These are phyloP conservation scores for Salix viminalis DNA, from an alignment of 345 rosid species.

Conservation along the genomic window DNA sequence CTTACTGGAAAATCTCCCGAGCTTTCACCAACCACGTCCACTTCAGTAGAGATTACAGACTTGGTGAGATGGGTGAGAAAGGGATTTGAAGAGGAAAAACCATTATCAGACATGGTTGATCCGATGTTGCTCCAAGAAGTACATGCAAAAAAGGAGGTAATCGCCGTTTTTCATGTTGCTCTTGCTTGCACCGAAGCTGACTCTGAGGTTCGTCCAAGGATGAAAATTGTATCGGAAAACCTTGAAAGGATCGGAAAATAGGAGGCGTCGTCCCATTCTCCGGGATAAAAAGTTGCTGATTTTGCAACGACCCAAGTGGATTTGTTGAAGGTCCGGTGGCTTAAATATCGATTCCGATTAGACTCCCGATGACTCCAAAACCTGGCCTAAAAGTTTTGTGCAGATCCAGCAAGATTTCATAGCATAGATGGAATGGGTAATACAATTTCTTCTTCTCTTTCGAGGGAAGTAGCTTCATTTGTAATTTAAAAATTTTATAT, in stretches of 20 bases:
- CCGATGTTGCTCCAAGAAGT: constrained; percentile 81
- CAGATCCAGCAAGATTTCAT: constrained; percentile 9
- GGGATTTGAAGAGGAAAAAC: constrained; percentile 83
- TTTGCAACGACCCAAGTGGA: not conserved
- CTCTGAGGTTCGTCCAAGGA: constrained; percentile 82
- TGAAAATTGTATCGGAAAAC: constrained; percentile 86
- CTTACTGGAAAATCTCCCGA: constrained; percentile 92
- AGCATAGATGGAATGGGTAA: not conserved
- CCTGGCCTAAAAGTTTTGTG: not conserved
- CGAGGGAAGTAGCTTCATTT: constrained; percentile 8
- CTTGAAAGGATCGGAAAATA: constrained; percentile 60
- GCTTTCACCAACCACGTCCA: constrained; percentile 61
- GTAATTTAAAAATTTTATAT: constrained; percentile 20
- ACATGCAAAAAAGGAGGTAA: constrained; percentile 84
- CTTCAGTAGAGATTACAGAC: constrained; percentile 67
- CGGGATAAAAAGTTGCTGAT: not conserved
- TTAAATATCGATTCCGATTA: not conserved
- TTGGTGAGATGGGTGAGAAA: constrained; percentile 87
- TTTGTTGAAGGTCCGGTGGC: not conserved
- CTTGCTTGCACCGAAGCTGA: constrained; percentile 82
- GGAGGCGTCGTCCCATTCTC: not conserved
- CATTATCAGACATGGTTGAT: constrained; percentile 88
- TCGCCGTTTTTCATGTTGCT: constrained; percentile 82
- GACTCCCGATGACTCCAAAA: not conserved
- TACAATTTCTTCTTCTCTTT: not conserved